Percentiles rank a stretch among this genome's conserved stretches.
phyloP scores from a whole-genome alignment of 2,329 filamentous ascomycete genomes.

The Nemania diffusa region DNA sequence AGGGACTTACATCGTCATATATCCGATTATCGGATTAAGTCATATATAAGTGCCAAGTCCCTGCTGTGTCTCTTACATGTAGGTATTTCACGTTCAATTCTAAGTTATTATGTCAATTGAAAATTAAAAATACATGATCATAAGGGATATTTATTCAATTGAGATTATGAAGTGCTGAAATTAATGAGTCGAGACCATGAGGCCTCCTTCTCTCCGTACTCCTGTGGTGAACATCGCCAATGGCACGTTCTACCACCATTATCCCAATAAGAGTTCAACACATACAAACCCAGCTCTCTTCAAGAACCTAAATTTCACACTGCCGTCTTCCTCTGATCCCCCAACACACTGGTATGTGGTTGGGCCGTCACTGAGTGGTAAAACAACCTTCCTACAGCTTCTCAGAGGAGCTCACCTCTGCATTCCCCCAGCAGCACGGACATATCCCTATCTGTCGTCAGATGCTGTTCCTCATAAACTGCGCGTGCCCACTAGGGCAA shows the following conservation, averaged over 20 bases:
- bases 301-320: constrained; percentile 72
- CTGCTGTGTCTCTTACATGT: neutral
- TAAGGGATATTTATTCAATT: constrained; percentile 1
- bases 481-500: constrained; percentile 71
- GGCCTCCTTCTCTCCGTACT: constrained; percentile 51
- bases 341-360: constrained; percentile 84
- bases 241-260: constrained; percentile 84
- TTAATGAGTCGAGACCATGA: constrained; percentile 51
- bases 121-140: neutral
- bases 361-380: constrained; percentile 79
- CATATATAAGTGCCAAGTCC: constrained; percentile 4
- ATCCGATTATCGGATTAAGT: constrained; percentile 39
- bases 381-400: constrained; percentile 84
- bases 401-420: constrained; percentile 80
- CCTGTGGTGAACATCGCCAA: constrained; percentile 78
- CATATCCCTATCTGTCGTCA: constrained; percentile 80
- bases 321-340: constrained; percentile 66
- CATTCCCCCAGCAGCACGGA: constrained; percentile 77
- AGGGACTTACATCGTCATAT: constrained; percentile 27
- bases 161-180: constrained; percentile 21
- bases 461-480: constrained; percentile 66
- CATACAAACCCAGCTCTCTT: constrained; percentile 79
- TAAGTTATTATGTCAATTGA: constrained; percentile 3
- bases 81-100: neutral
- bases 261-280: constrained; percentile 65